phyloP scores from a whole-genome alignment of 2,329 filamentous ascomycete species.

The Aspergillus melleus region DNA sequence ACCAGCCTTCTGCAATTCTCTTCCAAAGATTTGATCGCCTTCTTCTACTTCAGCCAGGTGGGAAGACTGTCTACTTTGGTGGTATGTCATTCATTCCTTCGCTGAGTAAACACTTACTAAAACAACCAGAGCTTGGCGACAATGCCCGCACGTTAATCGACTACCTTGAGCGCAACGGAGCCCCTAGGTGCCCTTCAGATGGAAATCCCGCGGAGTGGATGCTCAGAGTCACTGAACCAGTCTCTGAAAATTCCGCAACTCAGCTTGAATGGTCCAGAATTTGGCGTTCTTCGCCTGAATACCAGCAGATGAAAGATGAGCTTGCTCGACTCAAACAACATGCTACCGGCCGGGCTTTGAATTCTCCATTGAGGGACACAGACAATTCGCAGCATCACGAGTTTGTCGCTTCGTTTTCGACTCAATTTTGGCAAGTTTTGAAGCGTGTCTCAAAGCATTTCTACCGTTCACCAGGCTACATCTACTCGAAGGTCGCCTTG shows the following conservation, averaged over 20 bases:
- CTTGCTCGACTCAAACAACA: constrained; percentile 54
- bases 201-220: constrained; percentile 78
- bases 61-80: constrained; percentile 69
- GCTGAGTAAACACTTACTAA: too few relatives aligned
- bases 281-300: constrained; percentile 62
- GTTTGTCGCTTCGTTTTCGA: constrained; percentile 73
- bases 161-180: constrained; percentile 68
- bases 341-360: constrained; percentile 41
- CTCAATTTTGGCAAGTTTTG: constrained; percentile 69
- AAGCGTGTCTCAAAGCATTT: constrained; percentile 84
- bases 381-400: constrained; percentile 61
- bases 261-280: constrained; percentile 66
- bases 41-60: constrained; percentile 64
- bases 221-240: constrained; percentile 60
- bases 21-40: constrained; percentile 79
- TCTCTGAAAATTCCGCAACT: constrained; percentile 58
- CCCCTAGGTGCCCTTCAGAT: constrained; percentile 56
- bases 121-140: constrained; percentile 41
- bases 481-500: constrained; percentile 80
- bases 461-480: constrained; percentile 86
- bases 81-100: constrained; percentile 44
- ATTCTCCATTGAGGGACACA: constrained; percentile 43
- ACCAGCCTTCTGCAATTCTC: constrained; percentile 93
- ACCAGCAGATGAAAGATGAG: constrained; percentile 54
- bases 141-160: constrained; percentile 58